Base-by-base conservation (phyloP, 2,329 filamentous ascomycete species). In the Aspergillus sclerotialis region DNA sequence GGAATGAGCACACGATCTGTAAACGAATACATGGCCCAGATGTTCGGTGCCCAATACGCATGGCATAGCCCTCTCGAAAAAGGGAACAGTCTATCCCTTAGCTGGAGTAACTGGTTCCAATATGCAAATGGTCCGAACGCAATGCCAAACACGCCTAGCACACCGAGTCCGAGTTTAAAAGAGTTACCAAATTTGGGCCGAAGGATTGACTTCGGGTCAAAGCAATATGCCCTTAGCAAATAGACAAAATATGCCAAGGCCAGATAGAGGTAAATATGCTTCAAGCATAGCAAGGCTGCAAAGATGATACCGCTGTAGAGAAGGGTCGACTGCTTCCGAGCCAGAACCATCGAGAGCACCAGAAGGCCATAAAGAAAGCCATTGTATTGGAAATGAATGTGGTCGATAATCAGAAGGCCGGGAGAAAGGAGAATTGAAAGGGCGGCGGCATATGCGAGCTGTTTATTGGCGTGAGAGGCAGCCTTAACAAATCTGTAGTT, bases 361-460 rank as follows among this genome's bases (percentile, higher is more conserved):
- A 98, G 70, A 28, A 96, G 69, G 24, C 92, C 92, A 58, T 96
- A 98, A 64, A 98, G 78, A 64, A 89, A 88, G 26, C 92, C 90
- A 67, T 98, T 98, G 69, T 98, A 98, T 69, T 98, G 92, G 61
- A 98, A 98, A 61, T 95, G 89, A 45, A 95, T 90, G 60, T 98
- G 92, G 56, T 98, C 92, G 60, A 98, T 96, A 57, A 98, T 93
- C 40, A 98, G 72, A 23, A 98, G 76, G 2, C 90, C 92, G 0
- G 92, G 92, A 0, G 89, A 96, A 9, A 96, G 76, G 3, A 96
- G 69, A 39, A 98, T 80, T 1, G 90, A 95, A 36, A 96, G 72
- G 15, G 89, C 88, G 30, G 84, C 85, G 15, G 84, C 86, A 55
- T 95, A 88, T 8, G 88, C 83, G 30, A 85, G 79, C 28, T 78